A percentile compares a stretch with the other conserved stretches of the same genome.
phyloP scores from a whole-genome alignment of 148 eudicot genomes.

The Rhododendron ovatum region DNA sequence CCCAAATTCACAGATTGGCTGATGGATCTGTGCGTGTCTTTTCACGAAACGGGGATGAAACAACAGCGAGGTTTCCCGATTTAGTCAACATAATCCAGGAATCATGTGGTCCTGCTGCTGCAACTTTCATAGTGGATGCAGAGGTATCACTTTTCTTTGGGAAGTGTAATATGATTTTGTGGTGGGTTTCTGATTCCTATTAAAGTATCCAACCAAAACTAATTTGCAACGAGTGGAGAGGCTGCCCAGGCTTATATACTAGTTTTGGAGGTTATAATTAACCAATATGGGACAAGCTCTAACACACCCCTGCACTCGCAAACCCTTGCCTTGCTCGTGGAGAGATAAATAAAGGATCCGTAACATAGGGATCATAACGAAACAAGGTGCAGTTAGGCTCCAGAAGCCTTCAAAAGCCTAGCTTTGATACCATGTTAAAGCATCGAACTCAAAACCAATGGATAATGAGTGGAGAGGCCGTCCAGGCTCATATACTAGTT shows the following conservation, averaged over 20 bases:
- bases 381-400: background rate
- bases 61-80: constrained; percentile 85
- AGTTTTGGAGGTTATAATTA: background rate
- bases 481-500: too few species aligned
- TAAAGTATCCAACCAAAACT: background rate
- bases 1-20: constrained; percentile 80
- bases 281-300: background rate
- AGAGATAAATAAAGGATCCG: background rate
- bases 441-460: background rate
- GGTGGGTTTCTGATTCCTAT: constrained; percentile 1
- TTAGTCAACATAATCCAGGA: constrained; percentile 69
- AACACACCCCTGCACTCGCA: background rate
- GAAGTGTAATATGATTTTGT: constrained; percentile 6
- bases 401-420: background rate
- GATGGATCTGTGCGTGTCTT: constrained; percentile 86
- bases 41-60: constrained; percentile 96
- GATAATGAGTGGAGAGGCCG: background rate
- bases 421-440: background rate
- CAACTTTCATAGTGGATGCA: constrained; percentile 73
- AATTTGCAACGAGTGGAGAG: background rate
- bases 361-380: background rate
- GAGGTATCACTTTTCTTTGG: constrained; percentile 49
- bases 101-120: constrained; percentile 45
- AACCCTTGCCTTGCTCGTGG: background rate
- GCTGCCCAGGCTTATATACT: background rate